A percentile compares a stretch with the other conserved stretches of the same genome.
Conservation (phyloP, 441 rosid genomes). For the Metrosideros polymorpha region DNA sequence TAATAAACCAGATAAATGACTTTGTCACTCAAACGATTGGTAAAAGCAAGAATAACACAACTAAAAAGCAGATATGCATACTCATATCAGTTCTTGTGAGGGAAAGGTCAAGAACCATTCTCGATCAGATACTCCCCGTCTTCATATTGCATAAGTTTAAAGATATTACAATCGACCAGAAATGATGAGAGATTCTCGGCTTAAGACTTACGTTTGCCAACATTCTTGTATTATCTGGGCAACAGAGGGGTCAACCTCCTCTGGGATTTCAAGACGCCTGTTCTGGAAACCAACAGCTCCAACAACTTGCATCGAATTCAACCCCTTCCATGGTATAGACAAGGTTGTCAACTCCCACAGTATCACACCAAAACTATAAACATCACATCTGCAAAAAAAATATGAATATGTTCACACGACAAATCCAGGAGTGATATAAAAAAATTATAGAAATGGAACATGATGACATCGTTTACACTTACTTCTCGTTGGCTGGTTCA, state of each 20-base stretch:
- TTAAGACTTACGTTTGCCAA: slow-evolving; percentile 71
- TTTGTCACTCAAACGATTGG: not conserved
- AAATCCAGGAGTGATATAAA: not conserved
- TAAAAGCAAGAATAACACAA: not conserved
- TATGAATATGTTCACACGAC: not conserved
- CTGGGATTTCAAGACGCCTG: slow-evolving; percentile 82
- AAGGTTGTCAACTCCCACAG: slow-evolving; percentile 88
- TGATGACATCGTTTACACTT: slow-evolving; percentile 17
- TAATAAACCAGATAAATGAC: not conserved
- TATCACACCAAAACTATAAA: slow-evolving; percentile 97
- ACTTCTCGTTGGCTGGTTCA: slow-evolving; percentile 98
- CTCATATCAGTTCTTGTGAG: not conserved
- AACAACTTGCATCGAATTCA: slow-evolving; percentile 99
- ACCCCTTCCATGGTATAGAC: slow-evolving; percentile 83
- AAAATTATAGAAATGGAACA: not conserved
- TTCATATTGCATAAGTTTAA: not conserved
- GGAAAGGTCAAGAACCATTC: not conserved
- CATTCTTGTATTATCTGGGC: slow-evolving; percentile 79
- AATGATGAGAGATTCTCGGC: not conserved
- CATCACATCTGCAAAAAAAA: slow-evolving; percentile 67
- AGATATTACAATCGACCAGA: not conserved
- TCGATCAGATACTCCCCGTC: not conserved
- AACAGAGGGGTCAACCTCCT: slow-evolving; percentile 52
- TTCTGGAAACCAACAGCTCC: slow-evolving; percentile 99
- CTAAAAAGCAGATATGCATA: not conserved